These are phyloP conservation scores for Podila verticillata DNA, from an alignment of 192 early-diverging fungal species.

Conservation along the genomic window DNA sequence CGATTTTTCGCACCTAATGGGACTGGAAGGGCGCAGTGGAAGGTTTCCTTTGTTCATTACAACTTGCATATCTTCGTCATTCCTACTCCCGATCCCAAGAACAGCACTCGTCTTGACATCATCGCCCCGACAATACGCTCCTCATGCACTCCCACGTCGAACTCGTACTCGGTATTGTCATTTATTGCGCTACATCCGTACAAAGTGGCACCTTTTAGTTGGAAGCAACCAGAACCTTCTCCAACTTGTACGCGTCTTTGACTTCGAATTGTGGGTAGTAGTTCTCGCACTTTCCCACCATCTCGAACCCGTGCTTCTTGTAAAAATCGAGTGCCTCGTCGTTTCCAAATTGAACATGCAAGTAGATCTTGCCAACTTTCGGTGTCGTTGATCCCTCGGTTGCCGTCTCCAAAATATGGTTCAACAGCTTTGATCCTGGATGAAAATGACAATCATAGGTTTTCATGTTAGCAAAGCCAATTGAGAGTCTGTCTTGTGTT, in stretches of 20 bases:
- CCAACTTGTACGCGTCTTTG: constrained; percentile 79
- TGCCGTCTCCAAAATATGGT: constrained; percentile 66
- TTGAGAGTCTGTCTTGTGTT: background rate
- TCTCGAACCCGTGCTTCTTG: constrained; percentile 77
- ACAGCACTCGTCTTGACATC: too few relatives aligned
- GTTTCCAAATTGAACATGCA: constrained; percentile 91
- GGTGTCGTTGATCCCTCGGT: constrained; percentile 41
- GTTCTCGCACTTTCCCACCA: constrained; percentile 62
- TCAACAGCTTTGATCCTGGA: constrained; percentile 65
- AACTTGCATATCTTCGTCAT: too few relatives aligned
- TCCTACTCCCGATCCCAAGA: too few relatives aligned
- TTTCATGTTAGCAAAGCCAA: background rate
- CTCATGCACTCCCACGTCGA: too few relatives aligned
- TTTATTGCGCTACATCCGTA: too few relatives aligned
- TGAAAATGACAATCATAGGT: too few relatives aligned
- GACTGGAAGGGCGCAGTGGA: too few relatives aligned
- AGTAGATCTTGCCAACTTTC: constrained; percentile 65
- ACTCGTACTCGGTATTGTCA: too few relatives aligned
- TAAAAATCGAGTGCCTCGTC: constrained; percentile 86
- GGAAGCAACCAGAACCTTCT: constrained; percentile 37
- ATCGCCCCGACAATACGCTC: too few relatives aligned
- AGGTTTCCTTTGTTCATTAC: too few relatives aligned
- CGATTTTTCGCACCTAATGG: too few relatives aligned
- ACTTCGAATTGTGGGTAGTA: constrained; percentile 91
- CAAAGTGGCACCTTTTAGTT: background rate